Conservation (phyloP, 768 basidiomycete genomes). For the Leccinum subtestaceum region DNA sequence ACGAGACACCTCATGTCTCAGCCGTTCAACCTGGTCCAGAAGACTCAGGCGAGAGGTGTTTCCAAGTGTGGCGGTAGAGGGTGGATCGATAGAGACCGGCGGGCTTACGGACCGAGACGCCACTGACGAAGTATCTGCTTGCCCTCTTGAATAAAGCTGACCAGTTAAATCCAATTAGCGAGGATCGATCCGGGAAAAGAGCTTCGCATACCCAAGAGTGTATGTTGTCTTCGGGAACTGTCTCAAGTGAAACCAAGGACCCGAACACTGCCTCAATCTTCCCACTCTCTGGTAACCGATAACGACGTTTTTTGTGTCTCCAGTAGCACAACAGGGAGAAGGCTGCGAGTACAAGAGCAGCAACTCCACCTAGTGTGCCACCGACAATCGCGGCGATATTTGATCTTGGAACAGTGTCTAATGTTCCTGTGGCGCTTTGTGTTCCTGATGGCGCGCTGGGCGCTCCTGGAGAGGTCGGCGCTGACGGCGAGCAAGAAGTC, state of each 20-base stretch:
- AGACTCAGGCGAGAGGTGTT: not conserved
- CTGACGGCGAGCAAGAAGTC: not conserved
- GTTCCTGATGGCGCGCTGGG: not conserved
- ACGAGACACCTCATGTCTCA: not conserved
- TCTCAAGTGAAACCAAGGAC: not conserved
- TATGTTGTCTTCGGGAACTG: not conserved
- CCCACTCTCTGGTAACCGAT: not conserved
- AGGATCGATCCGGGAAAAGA: not conserved
- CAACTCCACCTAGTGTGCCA: constrained; percentile 6
- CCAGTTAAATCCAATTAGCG: not conserved
- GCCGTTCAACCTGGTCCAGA: not conserved
- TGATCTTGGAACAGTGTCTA: not conserved
- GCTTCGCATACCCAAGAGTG: not conserved
- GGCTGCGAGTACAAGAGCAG: not conserved
- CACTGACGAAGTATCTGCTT: not conserved
- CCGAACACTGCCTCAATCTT: not conserved
- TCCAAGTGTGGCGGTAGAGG: not conserved
- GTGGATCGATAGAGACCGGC: not conserved
- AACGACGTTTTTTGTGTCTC: not conserved
- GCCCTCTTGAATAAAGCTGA: not conserved
- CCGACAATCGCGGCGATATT: constrained; percentile 8
- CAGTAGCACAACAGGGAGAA: constrained; percentile 3
- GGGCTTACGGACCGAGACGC: not conserved
- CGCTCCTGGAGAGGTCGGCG: not conserved
- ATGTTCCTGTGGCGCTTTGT: not conserved